Conservation (phyloP, 495 filamentous ascomycete species). For the Xylaria castorea region DNA sequence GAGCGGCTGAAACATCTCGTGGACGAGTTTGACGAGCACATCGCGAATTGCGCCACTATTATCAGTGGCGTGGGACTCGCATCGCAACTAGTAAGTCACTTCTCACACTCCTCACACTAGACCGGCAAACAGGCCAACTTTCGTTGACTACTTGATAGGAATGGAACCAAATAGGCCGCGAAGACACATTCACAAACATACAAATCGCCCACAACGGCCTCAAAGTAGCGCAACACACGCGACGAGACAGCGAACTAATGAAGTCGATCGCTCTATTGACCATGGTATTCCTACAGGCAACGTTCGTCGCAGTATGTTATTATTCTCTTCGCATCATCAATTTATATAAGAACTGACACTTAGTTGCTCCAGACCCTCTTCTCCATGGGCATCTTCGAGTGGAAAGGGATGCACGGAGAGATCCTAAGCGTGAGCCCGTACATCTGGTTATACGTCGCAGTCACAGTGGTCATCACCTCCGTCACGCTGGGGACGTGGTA, state of each 20-base stretch:
- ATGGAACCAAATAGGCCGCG: constrained; percentile 22
- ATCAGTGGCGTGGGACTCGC: constrained; percentile 16
- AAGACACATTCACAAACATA: constrained; percentile 18
- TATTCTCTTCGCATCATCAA: background rate
- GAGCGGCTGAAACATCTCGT: constrained; percentile 12
- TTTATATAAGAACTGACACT: background rate
- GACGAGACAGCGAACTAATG: constrained; percentile 29
- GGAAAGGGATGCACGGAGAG: background rate
- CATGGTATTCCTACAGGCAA: constrained; percentile 35
- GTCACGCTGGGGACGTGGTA: constrained; percentile 12
- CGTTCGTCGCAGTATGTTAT: constrained; percentile 31
- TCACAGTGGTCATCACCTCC: constrained; percentile 2
- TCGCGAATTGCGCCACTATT: background rate
- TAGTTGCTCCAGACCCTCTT: constrained; percentile 10
- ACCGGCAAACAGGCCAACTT: background rate
- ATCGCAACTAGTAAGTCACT: constrained; percentile 1
- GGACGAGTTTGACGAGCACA: constrained; percentile 18
- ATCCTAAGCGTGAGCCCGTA: background rate
- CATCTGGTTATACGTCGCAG: background rate
- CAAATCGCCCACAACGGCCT: constrained; percentile 22
- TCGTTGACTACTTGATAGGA: background rate
- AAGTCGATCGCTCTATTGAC: constrained; percentile 35
- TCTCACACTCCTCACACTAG: background rate
- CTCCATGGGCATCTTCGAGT: constrained; percentile 10
- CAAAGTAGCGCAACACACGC: constrained; percentile 18